phyloP scores from a whole-genome alignment of 2,329 filamentous ascomycete species.

The Podosphaera xanthii region DNA sequence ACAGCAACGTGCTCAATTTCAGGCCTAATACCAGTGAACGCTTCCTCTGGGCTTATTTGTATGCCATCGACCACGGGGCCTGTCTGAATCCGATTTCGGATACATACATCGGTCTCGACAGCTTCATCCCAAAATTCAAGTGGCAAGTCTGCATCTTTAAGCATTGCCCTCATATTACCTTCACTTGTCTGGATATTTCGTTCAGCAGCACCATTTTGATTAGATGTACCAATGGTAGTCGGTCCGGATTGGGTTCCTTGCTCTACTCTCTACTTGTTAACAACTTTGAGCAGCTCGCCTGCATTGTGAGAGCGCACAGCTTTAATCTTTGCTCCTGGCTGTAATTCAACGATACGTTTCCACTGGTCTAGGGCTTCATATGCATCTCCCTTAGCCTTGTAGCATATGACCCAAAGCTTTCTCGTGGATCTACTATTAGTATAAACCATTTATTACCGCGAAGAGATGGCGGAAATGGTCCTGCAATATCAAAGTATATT shows the following conservation, averaged over 20 bases:
- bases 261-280: background rate
- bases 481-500: too few species aligned
- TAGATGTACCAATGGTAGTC: background rate
- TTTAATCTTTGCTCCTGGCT: background rate
- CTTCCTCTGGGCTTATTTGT: background rate
- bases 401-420: background rate
- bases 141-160: background rate
- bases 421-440: too few species aligned
- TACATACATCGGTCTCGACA: background rate
- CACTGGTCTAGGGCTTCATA: background rate
- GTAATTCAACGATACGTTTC: background rate
- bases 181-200: conserved; percentile 1
- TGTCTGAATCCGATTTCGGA: background rate
- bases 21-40: background rate
- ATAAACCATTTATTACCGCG: too few species aligned
- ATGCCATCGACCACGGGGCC: background rate
- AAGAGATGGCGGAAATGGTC: too few species aligned
- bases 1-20: background rate
- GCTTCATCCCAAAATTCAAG: conserved; percentile 1
- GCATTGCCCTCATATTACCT: background rate
- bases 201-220: background rate
- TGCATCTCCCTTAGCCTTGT: background rate
- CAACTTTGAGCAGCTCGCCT: background rate
- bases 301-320: background rate
- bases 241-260: background rate